phyloP scores from a whole-genome alignment of 2,329 filamentous ascomycete species.

The Scortechinia acanthostroma region DNA sequence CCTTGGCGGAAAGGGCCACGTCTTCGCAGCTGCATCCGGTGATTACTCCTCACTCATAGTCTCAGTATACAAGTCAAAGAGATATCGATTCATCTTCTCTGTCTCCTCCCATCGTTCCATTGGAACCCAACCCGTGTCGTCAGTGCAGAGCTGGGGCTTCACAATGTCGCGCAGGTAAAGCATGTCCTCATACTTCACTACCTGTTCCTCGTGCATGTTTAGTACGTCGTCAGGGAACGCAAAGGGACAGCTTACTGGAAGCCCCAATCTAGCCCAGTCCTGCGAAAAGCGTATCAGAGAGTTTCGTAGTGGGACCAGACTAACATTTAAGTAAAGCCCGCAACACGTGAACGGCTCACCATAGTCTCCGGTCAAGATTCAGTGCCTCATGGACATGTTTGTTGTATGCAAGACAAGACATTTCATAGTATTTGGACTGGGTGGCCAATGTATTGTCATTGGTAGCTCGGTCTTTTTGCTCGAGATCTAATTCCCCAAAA shows the following conservation, averaged over 20 bases:
- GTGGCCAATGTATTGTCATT: conserved; percentile 6
- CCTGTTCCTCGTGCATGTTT: not conserved
- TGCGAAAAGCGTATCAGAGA: not conserved
- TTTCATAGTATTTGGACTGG: conserved; percentile 14
- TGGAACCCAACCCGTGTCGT: not conserved
- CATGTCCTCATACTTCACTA: not conserved
- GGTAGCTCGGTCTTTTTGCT: not conserved
- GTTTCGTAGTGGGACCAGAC: conserved; percentile 9
- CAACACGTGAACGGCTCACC: conserved; percentile 11
- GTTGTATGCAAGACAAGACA: conserved; percentile 10
- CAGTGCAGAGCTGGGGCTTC: not conserved
- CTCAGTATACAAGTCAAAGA: conserved; percentile 11
- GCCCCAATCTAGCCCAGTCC: not conserved
- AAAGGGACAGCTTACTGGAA: not conserved
- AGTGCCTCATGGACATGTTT: conserved; percentile 10
- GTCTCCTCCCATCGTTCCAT: not conserved
- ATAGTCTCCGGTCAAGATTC: conserved; percentile 10
- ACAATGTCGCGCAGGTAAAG: not conserved
- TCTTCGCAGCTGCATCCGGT: conserved; percentile 8
- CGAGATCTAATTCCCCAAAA: not conserved
- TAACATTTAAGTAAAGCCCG: conserved; percentile 8
- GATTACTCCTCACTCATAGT: conserved; percentile 11
- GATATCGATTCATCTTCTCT: conserved; percentile 7
- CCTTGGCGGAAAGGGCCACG: conserved; percentile 14
- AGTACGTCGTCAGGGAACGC: not conserved